A percentile compares a stretch with the other conserved stretches of the same genome.
These are phyloP conservation scores for Aegilops longissima DNA, from an alignment of 176 grass and related monocot species.

Conservation along the genomic window DNA sequence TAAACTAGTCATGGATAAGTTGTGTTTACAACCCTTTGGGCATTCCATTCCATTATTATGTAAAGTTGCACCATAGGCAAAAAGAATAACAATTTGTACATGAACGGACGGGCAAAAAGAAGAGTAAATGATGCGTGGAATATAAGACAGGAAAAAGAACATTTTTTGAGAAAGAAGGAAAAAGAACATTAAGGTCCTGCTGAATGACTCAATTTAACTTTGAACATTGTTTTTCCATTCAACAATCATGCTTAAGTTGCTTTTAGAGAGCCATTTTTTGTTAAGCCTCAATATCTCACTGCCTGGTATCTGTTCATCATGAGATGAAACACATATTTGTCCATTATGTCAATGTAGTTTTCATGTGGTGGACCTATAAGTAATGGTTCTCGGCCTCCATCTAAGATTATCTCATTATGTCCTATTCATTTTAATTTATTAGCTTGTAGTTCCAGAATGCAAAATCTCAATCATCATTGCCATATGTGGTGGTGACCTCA, in stretches of 20 bases:
- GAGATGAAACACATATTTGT: not conserved
- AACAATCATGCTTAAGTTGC: not conserved
- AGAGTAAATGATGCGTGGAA: not conserved
- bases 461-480: constrained; percentile 6
- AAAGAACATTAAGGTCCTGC: not conserved
- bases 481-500: not conserved
- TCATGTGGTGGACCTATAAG: constrained; percentile 1
- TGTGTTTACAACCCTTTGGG: constrained; percentile 1
- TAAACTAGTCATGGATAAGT: not conserved
- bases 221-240: not conserved
- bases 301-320: constrained; percentile 10
- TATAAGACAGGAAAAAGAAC: not conserved
- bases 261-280: not conserved
- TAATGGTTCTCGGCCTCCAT: not conserved
- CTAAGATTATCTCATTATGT: constrained; percentile 7
- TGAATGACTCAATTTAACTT: constrained; percentile 16
- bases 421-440: constrained; percentile 10
- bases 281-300: not conserved
- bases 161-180: too few relatives aligned
- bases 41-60: not conserved
- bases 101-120: not conserved
- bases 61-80: not conserved
- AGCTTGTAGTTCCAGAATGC: not conserved
- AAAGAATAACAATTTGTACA: not conserved
- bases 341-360: not conserved